These are phyloP conservation scores for Rhizopus delemar DNA, from an alignment of 371 early-diverging fungal genomes.

Conservation along the genomic window DNA sequence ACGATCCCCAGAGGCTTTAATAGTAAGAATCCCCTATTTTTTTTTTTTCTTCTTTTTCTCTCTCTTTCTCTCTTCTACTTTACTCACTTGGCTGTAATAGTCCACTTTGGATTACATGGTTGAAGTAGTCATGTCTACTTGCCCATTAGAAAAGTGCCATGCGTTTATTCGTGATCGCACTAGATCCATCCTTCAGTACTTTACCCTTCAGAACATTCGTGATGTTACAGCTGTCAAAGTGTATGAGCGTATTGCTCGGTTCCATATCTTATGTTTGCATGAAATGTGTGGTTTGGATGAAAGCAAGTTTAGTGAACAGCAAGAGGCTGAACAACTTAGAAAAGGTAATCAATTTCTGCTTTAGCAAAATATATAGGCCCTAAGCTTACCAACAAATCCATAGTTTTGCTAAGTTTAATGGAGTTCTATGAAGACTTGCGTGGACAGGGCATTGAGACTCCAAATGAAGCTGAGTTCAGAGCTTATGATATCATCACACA, in stretches of 20 bases:
- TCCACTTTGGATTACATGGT: constrained; percentile 81
- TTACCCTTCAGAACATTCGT: constrained; percentile 81
- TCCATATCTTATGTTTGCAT: constrained; percentile 81
- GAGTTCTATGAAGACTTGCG: constrained; percentile 84
- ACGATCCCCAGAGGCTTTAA: constrained; percentile 74
- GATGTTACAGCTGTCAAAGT: constrained; percentile 65
- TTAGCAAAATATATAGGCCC: too few relatives aligned
- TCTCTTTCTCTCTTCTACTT: too few relatives aligned
- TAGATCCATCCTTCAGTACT: constrained; percentile 86
- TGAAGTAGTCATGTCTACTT: constrained; percentile 54
- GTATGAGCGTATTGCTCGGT: constrained; percentile 88
- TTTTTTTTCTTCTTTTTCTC: background rate
- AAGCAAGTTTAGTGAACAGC: constrained; percentile 71
- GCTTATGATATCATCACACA: constrained; percentile 82
- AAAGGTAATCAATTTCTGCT: constrained; percentile 62
- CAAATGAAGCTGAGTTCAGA: constrained; percentile 87
- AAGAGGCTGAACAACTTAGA: constrained; percentile 85
- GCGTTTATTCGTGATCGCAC: constrained; percentile 88
- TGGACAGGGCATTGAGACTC: constrained; percentile 51
- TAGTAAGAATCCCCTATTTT: constrained; percentile 40
- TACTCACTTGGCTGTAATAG: too few relatives aligned
- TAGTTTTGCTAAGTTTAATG: constrained; percentile 74
- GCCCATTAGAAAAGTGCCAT: constrained; percentile 68
- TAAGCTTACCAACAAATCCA: too few relatives aligned
- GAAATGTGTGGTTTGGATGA: constrained; percentile 67